A percentile compares a stretch with the other conserved stretches of the same genome.
Conservation (phyloP, 208 protist species). For the Strigomonas culicis region DNA sequence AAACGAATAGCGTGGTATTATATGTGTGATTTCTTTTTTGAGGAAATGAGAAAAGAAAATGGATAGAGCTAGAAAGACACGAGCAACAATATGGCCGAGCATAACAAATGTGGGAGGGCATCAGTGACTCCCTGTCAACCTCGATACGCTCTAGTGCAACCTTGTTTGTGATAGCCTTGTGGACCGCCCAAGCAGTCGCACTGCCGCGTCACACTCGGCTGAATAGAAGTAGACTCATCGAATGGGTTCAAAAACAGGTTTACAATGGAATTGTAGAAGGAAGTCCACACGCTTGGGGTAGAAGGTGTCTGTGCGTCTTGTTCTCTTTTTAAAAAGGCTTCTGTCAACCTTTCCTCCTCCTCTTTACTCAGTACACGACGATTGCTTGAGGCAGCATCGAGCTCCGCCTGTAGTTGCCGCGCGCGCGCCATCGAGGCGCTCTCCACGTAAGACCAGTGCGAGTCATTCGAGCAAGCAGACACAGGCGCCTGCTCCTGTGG, state of each 20-base stretch:
- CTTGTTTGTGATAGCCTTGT: constrained; percentile 3
- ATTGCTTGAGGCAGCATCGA: not conserved
- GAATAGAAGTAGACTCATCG: not conserved
- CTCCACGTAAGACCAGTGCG: no score
- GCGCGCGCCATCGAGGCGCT: no score
- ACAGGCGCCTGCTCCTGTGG: not conserved
- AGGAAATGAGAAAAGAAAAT: not conserved
- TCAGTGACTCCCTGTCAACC: no score
- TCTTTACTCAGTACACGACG: not conserved
- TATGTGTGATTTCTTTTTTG: not conserved
- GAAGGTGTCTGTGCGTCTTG: no score
- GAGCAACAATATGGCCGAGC: constrained; percentile 5
- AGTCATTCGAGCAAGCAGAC: no score
- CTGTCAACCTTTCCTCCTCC: not conserved
- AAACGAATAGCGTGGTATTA: not conserved
- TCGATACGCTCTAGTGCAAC: not conserved
- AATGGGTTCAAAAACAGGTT: not conserved
- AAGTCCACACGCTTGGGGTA: no score
- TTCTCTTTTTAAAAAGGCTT: not conserved
- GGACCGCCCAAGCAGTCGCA: constrained; percentile 5
- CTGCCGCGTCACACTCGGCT: not conserved
- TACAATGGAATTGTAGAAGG: not conserved
- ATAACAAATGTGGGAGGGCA: not conserved
- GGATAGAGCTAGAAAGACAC: constrained; percentile 15
- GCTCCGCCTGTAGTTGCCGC: not conserved